Evolutionary conservation across 352 stramenopile species (phyloP), one percentile per base, ranked within the genome.

Genomic region (Phytophthora agathidicida): DNA sequence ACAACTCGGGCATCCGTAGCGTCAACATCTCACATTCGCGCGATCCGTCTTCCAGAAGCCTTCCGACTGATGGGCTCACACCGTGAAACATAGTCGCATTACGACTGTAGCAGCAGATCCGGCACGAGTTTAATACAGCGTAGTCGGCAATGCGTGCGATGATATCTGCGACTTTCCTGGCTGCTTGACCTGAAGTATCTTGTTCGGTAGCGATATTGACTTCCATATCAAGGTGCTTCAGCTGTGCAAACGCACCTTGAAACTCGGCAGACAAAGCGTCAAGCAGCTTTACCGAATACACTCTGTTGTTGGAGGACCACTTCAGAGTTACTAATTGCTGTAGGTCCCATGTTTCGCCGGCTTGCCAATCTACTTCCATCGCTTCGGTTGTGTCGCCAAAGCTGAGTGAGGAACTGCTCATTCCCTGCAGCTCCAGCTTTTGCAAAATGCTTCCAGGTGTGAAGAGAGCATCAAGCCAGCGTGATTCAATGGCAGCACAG

Each of bases 381-480:
- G 20, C 19, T 20, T 64, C 60, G n/a, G 19, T 9, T n/a, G 9
- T 14, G 13, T 22, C 28, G 5, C 16, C 8, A 31, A 6, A 28
- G n/a, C 4, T 26, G 28, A 9, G 38, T 3, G 49, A 43, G 8
- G 37, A 32, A 11, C 38, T 60, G 20, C 55, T 71, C 13, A 75
- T 23, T 24, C 55, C 39, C 13, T 26, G 23, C 16, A 75, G 35
- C 17, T 65, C 32, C 17, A 90, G 47, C 23, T 67, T 70, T 49
- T 79, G 59, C 14, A 87, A 53, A 27, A 68, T 74, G 30, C 68
- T 85, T 9, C 74, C 77, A 5, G 76, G 62, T 22, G 76, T 64
- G 16, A 90, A 87, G 14, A 90, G 61, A 47, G 71, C 66, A 60
- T 86, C 83, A 8, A 90, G 38, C 59, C 84, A 73, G 28, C 58